Conservation (phyloP, 768 basidiomycete genomes). For the Calocera cornea region DNA sequence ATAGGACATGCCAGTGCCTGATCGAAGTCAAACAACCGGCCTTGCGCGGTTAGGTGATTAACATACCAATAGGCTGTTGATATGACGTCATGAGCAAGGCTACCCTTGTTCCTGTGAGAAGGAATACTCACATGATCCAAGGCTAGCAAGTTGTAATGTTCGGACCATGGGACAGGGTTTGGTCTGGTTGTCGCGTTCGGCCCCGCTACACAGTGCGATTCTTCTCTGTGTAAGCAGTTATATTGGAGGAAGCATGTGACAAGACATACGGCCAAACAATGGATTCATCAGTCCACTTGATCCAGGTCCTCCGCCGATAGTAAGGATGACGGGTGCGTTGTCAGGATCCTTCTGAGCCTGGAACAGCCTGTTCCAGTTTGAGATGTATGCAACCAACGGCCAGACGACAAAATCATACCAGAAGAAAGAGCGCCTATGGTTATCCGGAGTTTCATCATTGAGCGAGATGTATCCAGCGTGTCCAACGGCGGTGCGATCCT, state of each 20-base stretch:
- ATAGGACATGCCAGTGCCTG: constrained; percentile 25
- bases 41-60: background rate
- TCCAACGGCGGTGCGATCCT: background rate
- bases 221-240: constrained; percentile 7
- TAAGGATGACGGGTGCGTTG: constrained; percentile 25
- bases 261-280: constrained; percentile 9
- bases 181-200: constrained; percentile 15
- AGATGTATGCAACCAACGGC: background rate
- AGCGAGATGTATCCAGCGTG: constrained; percentile 24
- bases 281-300: constrained; percentile 23
- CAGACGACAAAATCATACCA: constrained; percentile 7
- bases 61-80: constrained; percentile 20
- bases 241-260: no score
- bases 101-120: background rate
- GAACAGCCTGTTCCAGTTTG: constrained; percentile 23
- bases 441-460: constrained; percentile 19
- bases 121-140: constrained; percentile 11
- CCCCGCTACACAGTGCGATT: constrained; percentile 20
- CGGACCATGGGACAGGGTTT: constrained; percentile 18
- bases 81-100: background rate
- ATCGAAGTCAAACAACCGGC: background rate
- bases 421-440: constrained; percentile 17
- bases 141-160: constrained; percentile 9
- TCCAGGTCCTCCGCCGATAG: constrained; percentile 28
- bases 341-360: constrained; percentile 21